Base-by-base conservation (phyloP, 2,329 filamentous ascomycete genomes). In the Ascomycota sp. region DNA sequence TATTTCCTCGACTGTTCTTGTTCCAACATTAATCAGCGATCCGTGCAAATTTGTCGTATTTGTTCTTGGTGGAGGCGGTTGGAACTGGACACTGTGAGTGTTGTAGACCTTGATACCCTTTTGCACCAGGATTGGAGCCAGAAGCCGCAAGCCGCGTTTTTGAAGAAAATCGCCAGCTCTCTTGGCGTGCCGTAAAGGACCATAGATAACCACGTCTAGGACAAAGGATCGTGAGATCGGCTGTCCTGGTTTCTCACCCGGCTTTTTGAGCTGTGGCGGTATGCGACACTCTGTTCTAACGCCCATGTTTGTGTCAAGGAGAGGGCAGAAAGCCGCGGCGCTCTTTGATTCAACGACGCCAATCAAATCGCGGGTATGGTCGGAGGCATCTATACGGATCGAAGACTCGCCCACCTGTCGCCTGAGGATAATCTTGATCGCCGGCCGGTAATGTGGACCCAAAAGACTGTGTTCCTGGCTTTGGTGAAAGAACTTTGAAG, bases 1-100 rank as follows among this genome's bases (percentile, higher is more conserved):
- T 34, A 93, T 76, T 51, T 95, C 83, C 41, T 95, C 86, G 1
- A 75, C 72, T 1, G 80, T 86, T 21, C 81, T 68, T 28, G 47
- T 52, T 23, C 52, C 48, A 3, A 52, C 36, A 23, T 39, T 43
- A n/a, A 38, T 34, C 33, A 43, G 34, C 29, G 38, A 42, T 11
- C 36, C 36, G 32, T 47, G 37, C 32, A 41, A 37, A 32, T 41
- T 46, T 36, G 38, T 48, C 8, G 46, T 33, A 26, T 53, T 54
- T 10, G 45, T 43, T 24, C 46, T 45, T 7, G 48, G 43, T 3
- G 51, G 47, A 7, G 51, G 53, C 8, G 57, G 55, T 31, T 57
- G 55, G 30, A 52, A 61, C 43, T 59, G 56, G 40, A 57, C 53
- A 45, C 55, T 59, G 45, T 92, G 79, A 0, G 86, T 85, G 38